Conservation (phyloP, 495 filamentous ascomycete genomes). For the Aspergillus ostianus region DNA sequence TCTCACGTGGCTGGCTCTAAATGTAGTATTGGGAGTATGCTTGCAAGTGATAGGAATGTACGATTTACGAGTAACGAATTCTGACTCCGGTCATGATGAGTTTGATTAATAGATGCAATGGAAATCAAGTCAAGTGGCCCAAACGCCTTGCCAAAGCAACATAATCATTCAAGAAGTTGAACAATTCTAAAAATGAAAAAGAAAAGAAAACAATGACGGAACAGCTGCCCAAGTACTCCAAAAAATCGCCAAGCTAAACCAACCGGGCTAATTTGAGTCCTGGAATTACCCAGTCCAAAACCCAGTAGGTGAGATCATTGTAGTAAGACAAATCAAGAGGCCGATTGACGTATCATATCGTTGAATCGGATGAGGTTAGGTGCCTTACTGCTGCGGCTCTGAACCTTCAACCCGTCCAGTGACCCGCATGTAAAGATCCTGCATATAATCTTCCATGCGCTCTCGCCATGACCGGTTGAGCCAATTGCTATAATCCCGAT, state of each 20-base stretch:
- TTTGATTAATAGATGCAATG: background rate
- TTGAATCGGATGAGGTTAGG: background rate
- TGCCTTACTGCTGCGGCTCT: background rate
- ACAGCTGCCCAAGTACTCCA: background rate
- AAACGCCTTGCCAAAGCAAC: too few relatives aligned
- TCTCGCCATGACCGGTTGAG: conserved; percentile 82
- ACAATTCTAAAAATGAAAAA: too few relatives aligned
- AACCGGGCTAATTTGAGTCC: background rate
- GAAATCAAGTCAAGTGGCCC: too few relatives aligned
- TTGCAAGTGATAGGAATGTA: too few relatives aligned
- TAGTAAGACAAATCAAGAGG: background rate
- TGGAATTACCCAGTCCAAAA: background rate
- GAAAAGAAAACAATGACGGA: too few relatives aligned
- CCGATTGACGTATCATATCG: background rate
- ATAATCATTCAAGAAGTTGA: too few relatives aligned
- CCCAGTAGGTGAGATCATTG: background rate
- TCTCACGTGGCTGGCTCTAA: conserved; percentile 9
- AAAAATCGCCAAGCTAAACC: background rate
- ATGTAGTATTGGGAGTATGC: too few relatives aligned
- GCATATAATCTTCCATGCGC: conserved; percentile 43
- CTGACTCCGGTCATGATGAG: too few relatives aligned
- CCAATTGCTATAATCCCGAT: conserved; percentile 80
- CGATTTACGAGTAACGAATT: too few relatives aligned
- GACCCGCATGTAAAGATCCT: conserved; percentile 24
- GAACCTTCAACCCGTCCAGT: conserved; percentile 7